Conservation (phyloP, 2,329 filamentous ascomycete genomes). For the Penicillium sp. region DNA sequence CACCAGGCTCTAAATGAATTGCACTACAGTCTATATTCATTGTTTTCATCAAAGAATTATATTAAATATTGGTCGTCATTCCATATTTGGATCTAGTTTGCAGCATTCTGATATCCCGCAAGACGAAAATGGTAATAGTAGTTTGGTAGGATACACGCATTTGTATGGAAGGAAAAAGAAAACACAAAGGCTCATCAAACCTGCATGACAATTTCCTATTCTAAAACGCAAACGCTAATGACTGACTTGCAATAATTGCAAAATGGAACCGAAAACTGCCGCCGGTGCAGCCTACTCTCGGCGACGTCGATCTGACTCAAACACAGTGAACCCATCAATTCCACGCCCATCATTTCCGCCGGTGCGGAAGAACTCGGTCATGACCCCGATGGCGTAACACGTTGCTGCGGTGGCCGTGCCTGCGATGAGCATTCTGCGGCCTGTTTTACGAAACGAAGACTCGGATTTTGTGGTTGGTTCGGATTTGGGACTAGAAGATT, state of each 20-base stretch:
- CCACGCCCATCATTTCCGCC: constrained; percentile 41
- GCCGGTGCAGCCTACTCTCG: constrained; percentile 9
- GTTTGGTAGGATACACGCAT: neutral
- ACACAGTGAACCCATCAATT: constrained; percentile 41
- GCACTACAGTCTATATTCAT: neutral
- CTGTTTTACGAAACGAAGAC: constrained; percentile 20
- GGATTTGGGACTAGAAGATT: neutral
- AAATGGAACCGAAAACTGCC: neutral
- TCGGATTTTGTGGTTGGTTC: constrained; percentile 3
- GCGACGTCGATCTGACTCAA: constrained; percentile 38
- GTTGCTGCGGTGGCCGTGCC: constrained; percentile 38
- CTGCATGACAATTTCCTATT: neutral
- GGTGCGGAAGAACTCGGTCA: constrained; percentile 44
- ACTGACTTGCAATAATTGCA: neutral
- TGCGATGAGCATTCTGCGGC: constrained; percentile 38
- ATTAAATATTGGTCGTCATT: neutral
- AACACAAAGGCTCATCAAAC: neutral
- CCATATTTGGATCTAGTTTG: neutral
- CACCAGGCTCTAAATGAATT: neutral
- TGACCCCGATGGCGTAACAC: constrained; percentile 44
- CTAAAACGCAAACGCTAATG: neutral
- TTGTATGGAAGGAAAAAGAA: neutral
- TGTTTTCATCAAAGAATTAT: neutral
- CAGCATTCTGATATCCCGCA: neutral
- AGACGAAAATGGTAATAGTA: neutral